A percentile compares a stretch with the other conserved stretches of the same genome.
Evolutionary conservation across 768 basidiomycete genomes (phyloP).

Genomic region (Leccinum imitatum): DNA sequence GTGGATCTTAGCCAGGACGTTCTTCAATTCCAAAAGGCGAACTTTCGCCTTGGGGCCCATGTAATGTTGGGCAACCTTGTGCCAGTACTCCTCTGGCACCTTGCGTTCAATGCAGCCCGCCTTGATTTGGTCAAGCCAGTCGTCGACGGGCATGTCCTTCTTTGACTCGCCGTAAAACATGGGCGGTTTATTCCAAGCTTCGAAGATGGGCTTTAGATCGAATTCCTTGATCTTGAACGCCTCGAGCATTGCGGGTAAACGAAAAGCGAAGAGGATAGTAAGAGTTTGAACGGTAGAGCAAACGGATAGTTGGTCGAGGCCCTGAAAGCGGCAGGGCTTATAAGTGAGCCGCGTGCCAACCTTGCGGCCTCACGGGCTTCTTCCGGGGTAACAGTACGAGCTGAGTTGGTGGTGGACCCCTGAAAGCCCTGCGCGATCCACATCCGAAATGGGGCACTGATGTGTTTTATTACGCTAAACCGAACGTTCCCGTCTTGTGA

Average conservation of each 20-base stretch:
- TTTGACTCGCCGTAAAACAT: conserved; percentile 65
- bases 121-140: conserved; percentile 73
- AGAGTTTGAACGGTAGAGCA: conserved; percentile 12
- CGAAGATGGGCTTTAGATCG: conserved; percentile 67
- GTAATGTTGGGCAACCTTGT: conserved; percentile 76
- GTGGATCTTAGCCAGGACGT: conserved; percentile 69
- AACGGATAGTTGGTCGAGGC: conserved; percentile 16
- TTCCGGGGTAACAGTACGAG: conserved; percentile 28
- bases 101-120: conserved; percentile 68
- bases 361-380: conserved; percentile 23
- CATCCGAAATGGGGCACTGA: background rate
- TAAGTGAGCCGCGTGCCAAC: conserved; percentile 30
- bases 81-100: conserved; percentile 80
- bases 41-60: conserved; percentile 69
- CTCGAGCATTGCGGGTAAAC: conserved; percentile 48
- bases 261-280: background rate
- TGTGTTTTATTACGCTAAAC: conserved; percentile 10
- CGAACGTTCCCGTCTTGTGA: conserved; percentile 19
- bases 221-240: conserved; percentile 81
- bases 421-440: conserved; percentile 15
- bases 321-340: conserved; percentile 20
- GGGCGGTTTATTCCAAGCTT: conserved; percentile 65
- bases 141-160: conserved; percentile 68
- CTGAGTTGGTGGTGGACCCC: conserved; percentile 18
- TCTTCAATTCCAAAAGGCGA: conserved; percentile 67